Evolutionary conservation across 306 rosid genomes (phyloP), one percentile per base, ranked within the genome.

Genomic region (Sophora flavescens): DNA sequence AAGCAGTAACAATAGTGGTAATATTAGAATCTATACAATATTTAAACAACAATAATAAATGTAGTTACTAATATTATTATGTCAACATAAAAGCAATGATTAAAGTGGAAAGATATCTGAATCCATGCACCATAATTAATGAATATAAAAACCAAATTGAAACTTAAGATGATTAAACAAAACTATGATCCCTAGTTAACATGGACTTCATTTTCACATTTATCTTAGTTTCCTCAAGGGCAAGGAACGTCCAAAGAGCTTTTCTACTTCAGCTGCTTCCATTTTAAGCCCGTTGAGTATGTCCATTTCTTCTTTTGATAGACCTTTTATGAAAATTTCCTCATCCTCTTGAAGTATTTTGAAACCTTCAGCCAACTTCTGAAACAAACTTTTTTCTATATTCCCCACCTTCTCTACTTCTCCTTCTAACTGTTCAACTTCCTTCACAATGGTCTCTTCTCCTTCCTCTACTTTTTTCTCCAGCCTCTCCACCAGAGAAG

Each of bases 391-490:
- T 71, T 30, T 50, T 85, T 95, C 99, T 6, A 91, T 84, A 75
- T 83, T 74, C 30, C 88, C 97, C 35, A 86, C 94, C 72, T 68
- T 89, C 80, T 90, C 96, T 11, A 93, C 93, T 69, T 90, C 91
- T 65, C 53, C 88, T 82, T 95, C 97, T 33, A 95, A 74, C 84
- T 88, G 59, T 80, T 95, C 87, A 38, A 90, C 97, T 86, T 95
- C 99, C 80, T 82, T 87, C 62, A 84, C 83, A 26, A 95, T 88
- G 28, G 84, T 83, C 70, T 77, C 81, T 70, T 95, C 99, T 67
- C 99, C 99, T 75, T 89, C 91, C 85, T 89, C 97, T 18, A 95
- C 85, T 44, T 71, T 90, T 80, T 92, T 95, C 90, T 95, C 96
- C 50, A 95, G 63, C 82, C 97, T 90, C 81, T 95, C 97, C 47